Base-by-base conservation (phyloP, 2,329 filamentous ascomycete genomes). In the Alternaria gaisen region DNA sequence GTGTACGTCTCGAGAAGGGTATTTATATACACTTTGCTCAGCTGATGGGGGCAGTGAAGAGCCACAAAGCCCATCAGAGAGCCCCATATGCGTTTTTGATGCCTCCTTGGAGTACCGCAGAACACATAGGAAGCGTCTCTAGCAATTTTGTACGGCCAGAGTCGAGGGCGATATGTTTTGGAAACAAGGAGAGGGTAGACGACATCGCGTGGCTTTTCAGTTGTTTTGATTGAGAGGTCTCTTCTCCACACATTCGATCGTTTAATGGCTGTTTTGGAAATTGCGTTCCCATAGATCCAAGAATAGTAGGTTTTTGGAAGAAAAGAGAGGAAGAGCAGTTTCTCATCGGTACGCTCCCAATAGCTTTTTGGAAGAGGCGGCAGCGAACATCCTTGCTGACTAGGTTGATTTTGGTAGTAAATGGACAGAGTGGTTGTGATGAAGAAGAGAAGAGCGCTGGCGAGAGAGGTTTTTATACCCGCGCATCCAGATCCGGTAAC, bases 341-440 rank as follows among this genome's bases (percentile, higher is more conserved):
- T 36, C 12, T 36, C 32, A 36, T 34, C 6, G 26, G 10, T 10
- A 32, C 9, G 4, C 30, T 32, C 3, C 11, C 30, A 32, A 20
- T 20, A 12, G 5, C 9, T 32, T 14, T 34, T 14, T 6, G 14
- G 32, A 36, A 12, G 11, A 36, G 16, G 32, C 16, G 5, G 6
- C 5, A 16, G 12, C 5, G 3, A 36, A 14, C 32, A 34, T 34
- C 20, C 20, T 20, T 20, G 20, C 20, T 20, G 20, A 20, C 20
- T 20, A 20, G 20, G 20, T 20, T 20, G 12, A 16, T 34, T 34
- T 34, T 36, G 32, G 1, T 36, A 5, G 8, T 16, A 6, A 6
- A 14, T 0, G 5, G 4, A 16, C 0, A 7, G 5, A 5, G 4
- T 6, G 0, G 32, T 14, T 7, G 32, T 36, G 3, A 16, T 36